Conservation (phyloP, 2,329 filamentous ascomycete species). For the Ophiostoma piceae region DNA sequence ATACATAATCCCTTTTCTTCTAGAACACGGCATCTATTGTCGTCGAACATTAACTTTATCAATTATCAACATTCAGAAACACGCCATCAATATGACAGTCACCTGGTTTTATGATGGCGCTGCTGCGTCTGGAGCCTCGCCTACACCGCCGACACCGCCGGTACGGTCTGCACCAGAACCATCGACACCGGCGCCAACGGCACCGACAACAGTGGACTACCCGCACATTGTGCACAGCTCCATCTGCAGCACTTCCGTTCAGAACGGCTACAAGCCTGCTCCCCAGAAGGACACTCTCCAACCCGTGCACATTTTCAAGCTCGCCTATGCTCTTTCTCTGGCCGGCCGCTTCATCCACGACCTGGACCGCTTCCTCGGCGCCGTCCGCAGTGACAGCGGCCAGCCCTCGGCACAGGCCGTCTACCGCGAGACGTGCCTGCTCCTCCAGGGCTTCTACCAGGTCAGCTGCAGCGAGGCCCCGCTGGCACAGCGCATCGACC, state of each 20-base stretch:
- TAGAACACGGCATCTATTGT: neutral
- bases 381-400: neutral
- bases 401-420: neutral
- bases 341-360: conserved; percentile 18
- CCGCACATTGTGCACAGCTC: conserved; percentile 7
- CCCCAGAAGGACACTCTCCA: neutral
- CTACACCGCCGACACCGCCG: neutral
- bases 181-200: neutral
- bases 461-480: neutral
- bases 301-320: conserved; percentile 17
- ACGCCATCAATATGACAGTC: neutral
- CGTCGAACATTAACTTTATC: no score
- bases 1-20: neutral
- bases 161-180: no score
- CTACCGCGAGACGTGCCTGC: neutral
- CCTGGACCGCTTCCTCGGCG: conserved; percentile 1
- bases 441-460: neutral
- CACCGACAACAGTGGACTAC: neutral
- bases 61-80: no score
- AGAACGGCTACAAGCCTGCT: neutral
- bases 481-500: conserved; percentile 12
- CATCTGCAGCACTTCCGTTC: neutral
- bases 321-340: conserved; percentile 17
- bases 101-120: neutral
- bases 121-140: neutral